Evolutionary conservation across 139 green algal genomes (phyloP), one percentile per base, ranked within the genome.

Genomic region (Tetratostichococcus sp.): DNA sequence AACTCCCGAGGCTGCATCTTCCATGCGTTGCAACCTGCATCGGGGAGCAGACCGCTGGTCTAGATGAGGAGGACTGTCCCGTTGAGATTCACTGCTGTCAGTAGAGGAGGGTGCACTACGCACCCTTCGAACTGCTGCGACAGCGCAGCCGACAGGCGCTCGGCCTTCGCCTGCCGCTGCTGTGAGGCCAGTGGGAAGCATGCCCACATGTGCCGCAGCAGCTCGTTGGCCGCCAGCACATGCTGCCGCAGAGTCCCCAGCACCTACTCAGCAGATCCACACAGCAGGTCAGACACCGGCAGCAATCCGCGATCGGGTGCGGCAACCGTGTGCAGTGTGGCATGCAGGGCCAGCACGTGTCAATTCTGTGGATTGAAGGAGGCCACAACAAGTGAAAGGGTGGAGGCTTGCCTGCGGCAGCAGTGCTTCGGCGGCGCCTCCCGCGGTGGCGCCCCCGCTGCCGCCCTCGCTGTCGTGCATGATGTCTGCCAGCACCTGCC

Each of bases 131-230:
- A 82, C 62, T 89, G 86, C 23, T 74, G 42, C 11, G 67, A n/a
- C 33, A 91, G 72, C 30, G 79, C 67, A 6, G 39, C 35, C 14
- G 76, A 70, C 43, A 93, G 72, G 35, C 79, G 70, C 23, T 32
- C 30, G 0, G 85, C 81, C 73, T 89, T 87, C 2, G 75, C 59
- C 16, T 78, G 66, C 19, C 82, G 80, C 1, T 73, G 62, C 0
- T 79, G 50, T 8, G 72, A 79, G 43, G 75, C 81, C 23, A 84
- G 34, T 0, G 87, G 86, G 30, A 89, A 81, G 21, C 70, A 77
- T 28, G 75, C 76, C 89, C 89, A 94, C 67, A 93, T 88, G 77
- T 94, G 89, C 0, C 89, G 79, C 73, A 94, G 78, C 79, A 94
- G 79, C 87, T 94, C 89, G 77, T 94, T 90, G 59, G 86, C 77